These are phyloP conservation scores for Limtongozyma cylindracea DNA, from an alignment of 805 yeast genomes.

Conservation along the genomic window DNA sequence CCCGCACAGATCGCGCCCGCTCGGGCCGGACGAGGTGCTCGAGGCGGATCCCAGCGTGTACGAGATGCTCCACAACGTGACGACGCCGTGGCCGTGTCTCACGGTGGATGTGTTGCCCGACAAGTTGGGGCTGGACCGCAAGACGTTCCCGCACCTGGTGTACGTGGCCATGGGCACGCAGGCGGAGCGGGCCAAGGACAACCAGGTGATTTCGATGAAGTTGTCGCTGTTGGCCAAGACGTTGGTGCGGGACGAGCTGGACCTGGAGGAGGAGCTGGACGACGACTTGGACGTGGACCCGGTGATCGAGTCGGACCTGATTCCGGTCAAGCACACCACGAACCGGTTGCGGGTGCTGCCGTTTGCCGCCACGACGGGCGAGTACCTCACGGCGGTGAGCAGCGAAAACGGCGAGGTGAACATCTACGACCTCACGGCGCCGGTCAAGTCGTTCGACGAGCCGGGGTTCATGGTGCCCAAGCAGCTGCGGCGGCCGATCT, in stretches of 20 bases:
- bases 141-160: constrained; percentile 70
- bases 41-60: constrained; percentile 94
- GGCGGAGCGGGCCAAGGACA: constrained; percentile 68
- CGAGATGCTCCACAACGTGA: constrained; percentile 87
- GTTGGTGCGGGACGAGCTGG: constrained; percentile 59
- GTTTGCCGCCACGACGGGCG: constrained; percentile 45
- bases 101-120: constrained; percentile 83
- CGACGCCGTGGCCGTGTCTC: constrained; percentile 92
- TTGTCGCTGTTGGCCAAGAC: constrained; percentile 68
- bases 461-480: constrained; percentile 76
- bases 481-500: constrained; percentile 49
- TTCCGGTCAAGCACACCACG: constrained; percentile 62
- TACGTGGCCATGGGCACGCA: constrained; percentile 85
- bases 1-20: constrained; percentile 72
- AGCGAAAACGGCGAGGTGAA: constrained; percentile 76
- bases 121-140: constrained; percentile 63
- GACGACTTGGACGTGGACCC: constrained; percentile 54
- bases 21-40: constrained; percentile 87
- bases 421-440: constrained; percentile 62
- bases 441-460: constrained; percentile 58
- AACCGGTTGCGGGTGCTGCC: constrained; percentile 77
- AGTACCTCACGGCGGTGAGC: constrained; percentile 71
- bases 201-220: constrained; percentile 69
- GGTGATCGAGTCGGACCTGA: constrained; percentile 60
- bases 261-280: constrained; percentile 50